phyloP scores from a whole-genome alignment of 495 filamentous ascomycete species.

The Aspergillus diversus region DNA sequence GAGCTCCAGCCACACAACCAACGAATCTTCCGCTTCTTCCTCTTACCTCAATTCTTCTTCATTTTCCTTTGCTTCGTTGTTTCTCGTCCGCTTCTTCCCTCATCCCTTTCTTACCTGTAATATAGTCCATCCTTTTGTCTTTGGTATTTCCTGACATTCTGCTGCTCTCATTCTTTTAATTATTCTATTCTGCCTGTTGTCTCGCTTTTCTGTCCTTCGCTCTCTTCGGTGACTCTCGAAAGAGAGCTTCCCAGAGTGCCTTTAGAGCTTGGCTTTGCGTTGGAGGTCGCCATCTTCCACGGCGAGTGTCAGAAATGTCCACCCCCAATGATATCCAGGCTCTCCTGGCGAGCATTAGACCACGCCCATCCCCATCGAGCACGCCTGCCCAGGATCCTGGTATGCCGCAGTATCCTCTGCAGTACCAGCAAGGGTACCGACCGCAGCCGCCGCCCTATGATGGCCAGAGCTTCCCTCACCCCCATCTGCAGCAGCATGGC shows the following conservation, averaged over 20 bases:
- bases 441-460: conserved; percentile 44
- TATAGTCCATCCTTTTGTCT: conserved; percentile 30
- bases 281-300: conserved; percentile 36
- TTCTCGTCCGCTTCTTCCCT: conserved; percentile 26
- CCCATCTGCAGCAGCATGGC: conserved; percentile 40
- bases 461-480: conserved; percentile 41
- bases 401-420: conserved; percentile 36
- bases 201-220: conserved; percentile 21
- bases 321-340: conserved; percentile 54
- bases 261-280: conserved; percentile 34
- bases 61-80: conserved; percentile 26
- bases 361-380: conserved; percentile 44
- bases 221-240: conserved; percentile 37
- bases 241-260: conserved; percentile 39
- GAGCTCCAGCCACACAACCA: conserved; percentile 21
- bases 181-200: conserved; percentile 14
- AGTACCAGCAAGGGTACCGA: conserved; percentile 41
- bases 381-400: conserved; percentile 40
- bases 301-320: conserved; percentile 56
- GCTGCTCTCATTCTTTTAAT: conserved; percentile 20
- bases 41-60: conserved; percentile 14
- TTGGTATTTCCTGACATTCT: conserved; percentile 6
- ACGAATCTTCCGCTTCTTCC: conserved; percentile 19
- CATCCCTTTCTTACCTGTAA: conserved; percentile 30
- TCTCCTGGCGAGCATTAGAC: conserved; percentile 51